Percentiles rank a stretch among this genome's conserved stretches.
These are phyloP conservation scores for Forsythia suspensa DNA, from an alignment of 257 asterid genomes.

Conservation along the genomic window DNA sequence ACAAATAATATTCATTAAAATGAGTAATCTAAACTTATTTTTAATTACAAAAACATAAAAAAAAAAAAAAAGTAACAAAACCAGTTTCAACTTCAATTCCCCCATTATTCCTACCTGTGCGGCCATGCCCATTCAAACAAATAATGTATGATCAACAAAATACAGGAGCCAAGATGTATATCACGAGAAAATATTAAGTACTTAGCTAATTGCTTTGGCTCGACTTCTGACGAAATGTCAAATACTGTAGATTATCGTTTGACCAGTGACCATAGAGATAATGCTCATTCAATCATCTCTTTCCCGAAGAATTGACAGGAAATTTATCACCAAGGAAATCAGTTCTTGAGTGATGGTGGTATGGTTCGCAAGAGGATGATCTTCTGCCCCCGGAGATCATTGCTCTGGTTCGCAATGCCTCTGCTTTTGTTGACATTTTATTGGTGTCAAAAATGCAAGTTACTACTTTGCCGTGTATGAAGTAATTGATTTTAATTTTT, in stretches of 20 bases:
- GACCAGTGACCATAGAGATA: constrained; percentile 19
- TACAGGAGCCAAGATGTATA: constrained; percentile 2
- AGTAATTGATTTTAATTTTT: not conserved
- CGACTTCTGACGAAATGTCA: constrained; percentile 27
- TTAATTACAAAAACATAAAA: no score
- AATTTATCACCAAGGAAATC: constrained; percentile 21
- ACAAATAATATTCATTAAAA: no score
- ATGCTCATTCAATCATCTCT: constrained; percentile 13
- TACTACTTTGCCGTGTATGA: not conserved
- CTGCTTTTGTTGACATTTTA: constrained; percentile 16
- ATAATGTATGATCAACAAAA: not conserved
- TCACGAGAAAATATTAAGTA: constrained; percentile 22
- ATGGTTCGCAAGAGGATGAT: not conserved
- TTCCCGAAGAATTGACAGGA: constrained; percentile 23
- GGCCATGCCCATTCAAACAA: no score
- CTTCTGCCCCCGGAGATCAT: no score
- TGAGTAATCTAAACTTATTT: no score
- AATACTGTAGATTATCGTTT: constrained; percentile 24
- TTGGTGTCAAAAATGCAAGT: not conserved
- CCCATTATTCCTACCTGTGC: no score
- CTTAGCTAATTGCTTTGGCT: constrained; percentile 24
- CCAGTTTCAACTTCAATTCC: no score
- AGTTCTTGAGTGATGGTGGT: constrained; percentile 7
- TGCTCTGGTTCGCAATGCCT: not conserved
- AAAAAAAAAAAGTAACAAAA: no score